Percentiles rank a stretch among this genome's conserved stretches.
These are phyloP conservation scores for Oxytropis ochrocephala DNA, from an alignment of 306 rosid species.

Conservation along the genomic window DNA sequence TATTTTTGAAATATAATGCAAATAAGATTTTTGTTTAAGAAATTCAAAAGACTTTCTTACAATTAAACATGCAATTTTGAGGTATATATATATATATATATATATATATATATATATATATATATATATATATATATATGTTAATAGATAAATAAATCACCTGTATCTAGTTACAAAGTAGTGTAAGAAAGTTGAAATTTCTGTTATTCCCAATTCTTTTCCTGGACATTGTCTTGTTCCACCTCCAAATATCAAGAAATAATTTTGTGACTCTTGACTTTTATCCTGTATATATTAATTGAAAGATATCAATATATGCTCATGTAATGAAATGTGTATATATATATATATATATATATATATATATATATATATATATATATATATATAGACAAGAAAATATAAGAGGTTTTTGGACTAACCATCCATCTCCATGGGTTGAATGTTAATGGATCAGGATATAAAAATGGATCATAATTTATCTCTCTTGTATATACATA, in stretches of 20 bases:
- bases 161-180: constrained; percentile 92
- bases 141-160: constrained; percentile 28
- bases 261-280: constrained; percentile 50
- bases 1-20: too few species aligned
- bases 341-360: too few species aligned
- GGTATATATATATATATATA: too few species aligned
- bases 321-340: not conserved
- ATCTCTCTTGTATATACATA: constrained; percentile 92
- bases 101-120: too few species aligned
- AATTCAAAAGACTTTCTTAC: not conserved
- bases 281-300: constrained; percentile 51
- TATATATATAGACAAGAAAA: too few species aligned
- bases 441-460: constrained; percentile 76
- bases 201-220: constrained; percentile 85
- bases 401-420: constrained; percentile 14
- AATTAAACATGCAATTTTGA: not conserved
- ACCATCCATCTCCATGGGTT: constrained; percentile 99
- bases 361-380: too few species aligned
- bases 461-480: constrained; percentile 65
- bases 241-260: constrained; percentile 82
- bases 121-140: too few species aligned
- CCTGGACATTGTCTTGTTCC: constrained; percentile 94
- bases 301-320: not conserved
- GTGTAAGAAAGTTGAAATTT: constrained; percentile 85
- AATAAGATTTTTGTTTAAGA: too few species aligned